Base-by-base conservation (phyloP, 2,329 filamentous ascomycete species). In the Fusarium phyllophilum region DNA sequence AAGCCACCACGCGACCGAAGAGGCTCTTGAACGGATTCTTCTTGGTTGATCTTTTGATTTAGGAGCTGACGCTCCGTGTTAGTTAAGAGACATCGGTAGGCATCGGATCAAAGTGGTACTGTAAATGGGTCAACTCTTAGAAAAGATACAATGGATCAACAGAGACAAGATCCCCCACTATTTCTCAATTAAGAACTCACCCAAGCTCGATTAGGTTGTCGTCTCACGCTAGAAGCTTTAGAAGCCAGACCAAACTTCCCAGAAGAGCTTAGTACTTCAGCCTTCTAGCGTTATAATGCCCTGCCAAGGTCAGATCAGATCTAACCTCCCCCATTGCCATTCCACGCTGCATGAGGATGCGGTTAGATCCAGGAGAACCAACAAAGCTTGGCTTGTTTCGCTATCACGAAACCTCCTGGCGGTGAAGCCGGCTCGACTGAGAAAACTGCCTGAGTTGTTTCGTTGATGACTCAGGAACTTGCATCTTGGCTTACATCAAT, bases 171-270 rank as follows among this genome's bases (percentile, higher is more conserved):
- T 66, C 65, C 65, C 72, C 70, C 58, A 66, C 68, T 49, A 61
- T 70, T 61, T 68, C 57, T 57, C 70, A 48, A 49, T 54, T 17
- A 24, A 22, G 36, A 31, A 46, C 38, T 38, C 13, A 26, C 42
- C 66, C 60, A 62, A 70, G 26, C 66, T 71, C 48, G 51, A 69
- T 68, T 63, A 18, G 71, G 58, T 26, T 17, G n/a, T 34, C 20
- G 51, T 72, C 70, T 68, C 46, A 56, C 76, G 76, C 76, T 78
- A 78, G 76, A 77, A 78, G 49, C 70, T 73, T 68, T 61, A 26
- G 66, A 76, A 75, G 41, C 22, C 31, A 45, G 29, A 33, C 57
- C 20, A n/a, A 15, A n/a, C 57, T 72, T 65, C 67, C 39, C 6
- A 76, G 48, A 74, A 71, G 22, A 46, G 62, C 62, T 55, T 71